Base-by-base conservation (phyloP, 306 rosid genomes). In the Ormosia emarginata region DNA sequence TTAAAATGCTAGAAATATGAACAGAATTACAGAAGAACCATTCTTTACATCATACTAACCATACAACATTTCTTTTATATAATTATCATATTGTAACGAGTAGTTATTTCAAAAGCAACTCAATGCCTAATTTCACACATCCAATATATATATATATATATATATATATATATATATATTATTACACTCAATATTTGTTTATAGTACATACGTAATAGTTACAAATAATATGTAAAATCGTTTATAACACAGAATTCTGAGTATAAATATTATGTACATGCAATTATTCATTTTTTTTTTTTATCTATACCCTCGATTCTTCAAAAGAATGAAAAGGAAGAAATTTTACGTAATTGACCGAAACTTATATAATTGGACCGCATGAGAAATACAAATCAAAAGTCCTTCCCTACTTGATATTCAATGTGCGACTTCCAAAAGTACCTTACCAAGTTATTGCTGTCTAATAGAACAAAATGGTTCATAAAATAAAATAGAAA, bases 291-390 rank as follows among this genome's bases (percentile, higher is more conserved):
- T 47, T 47, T n/a, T n/a, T 47, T 47, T 44, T 9, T 41, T 49
- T 33, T 9, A 63, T 34, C 7, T 3, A 49, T 75, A 47, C 9
- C 49, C 68, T 64, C 7, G 33, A 75, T 58, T 64, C 29, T 77
- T 79, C 63, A 59, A 29, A 79, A 68, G 53, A 59, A 70, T 33
- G 78, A 79, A 69, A 58, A 69, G 58, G 15, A 15, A 58, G 49
- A 57, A 81, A 75, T n/a, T 4, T 66, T 34, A 41, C 14, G 3
- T 41, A 13, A 7, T 32, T 46, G 80, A 77, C 73, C 73, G 1
- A 36, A 65, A 70, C 61, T n/a, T 67, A 36, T 14, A 17, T 64
- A 46, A 85, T 85, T 85, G 88, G 85, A 81, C 88, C 72, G 72
- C 56, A 66, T 33, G 13, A 67, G 11, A 62, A 59, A 50, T 33